Conservation (phyloP, 2,329 filamentous ascomycete species). For the Fusarium sororula region DNA sequence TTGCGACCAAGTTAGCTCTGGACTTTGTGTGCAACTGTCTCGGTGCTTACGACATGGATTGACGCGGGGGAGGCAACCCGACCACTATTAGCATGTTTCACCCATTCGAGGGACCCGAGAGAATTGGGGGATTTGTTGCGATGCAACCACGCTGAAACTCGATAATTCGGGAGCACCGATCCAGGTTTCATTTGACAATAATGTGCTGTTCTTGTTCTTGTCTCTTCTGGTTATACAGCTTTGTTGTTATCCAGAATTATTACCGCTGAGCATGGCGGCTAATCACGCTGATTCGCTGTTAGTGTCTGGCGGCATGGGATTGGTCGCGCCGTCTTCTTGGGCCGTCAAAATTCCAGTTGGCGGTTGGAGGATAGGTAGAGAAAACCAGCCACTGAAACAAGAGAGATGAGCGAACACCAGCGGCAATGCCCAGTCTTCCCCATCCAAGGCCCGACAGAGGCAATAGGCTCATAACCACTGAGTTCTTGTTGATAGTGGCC, state of each 20-base stretch:
- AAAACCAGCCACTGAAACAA: conserved; percentile 27
- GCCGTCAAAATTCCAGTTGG: conserved; percentile 26
- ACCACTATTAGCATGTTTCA: conserved; percentile 39
- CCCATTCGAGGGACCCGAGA: not conserved
- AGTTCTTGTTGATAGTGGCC: conserved; percentile 2
- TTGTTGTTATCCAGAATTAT: conserved; percentile 16
- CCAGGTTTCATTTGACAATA: conserved; percentile 11
- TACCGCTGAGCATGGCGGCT: conserved; percentile 32
- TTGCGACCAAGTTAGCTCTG: not conserved
- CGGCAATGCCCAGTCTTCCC: conserved; percentile 16
- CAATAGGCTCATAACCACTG: conserved; percentile 11
- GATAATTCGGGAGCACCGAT: conserved; percentile 17
- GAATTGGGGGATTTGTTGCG: conserved; percentile 29
- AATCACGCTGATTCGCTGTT: conserved; percentile 1
- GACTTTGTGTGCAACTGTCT: conserved; percentile 1
- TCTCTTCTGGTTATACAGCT: not conserved
- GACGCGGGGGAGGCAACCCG: conserved; percentile 35
- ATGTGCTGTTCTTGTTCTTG: not conserved
- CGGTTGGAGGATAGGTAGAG: conserved; percentile 33
- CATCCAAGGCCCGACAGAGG: not conserved
- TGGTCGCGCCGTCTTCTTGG: conserved; percentile 30
- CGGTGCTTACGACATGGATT: conserved; percentile 32
- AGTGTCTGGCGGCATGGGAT: conserved; percentile 21
- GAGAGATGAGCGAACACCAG: conserved; percentile 3
- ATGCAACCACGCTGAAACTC: conserved; percentile 39